A percentile compares a stretch with the other conserved stretches of the same genome.
These are phyloP conservation scores for Metschnikowia baotianmanensis DNA, from an alignment of 805 yeast genomes.

Conservation along the genomic window DNA sequence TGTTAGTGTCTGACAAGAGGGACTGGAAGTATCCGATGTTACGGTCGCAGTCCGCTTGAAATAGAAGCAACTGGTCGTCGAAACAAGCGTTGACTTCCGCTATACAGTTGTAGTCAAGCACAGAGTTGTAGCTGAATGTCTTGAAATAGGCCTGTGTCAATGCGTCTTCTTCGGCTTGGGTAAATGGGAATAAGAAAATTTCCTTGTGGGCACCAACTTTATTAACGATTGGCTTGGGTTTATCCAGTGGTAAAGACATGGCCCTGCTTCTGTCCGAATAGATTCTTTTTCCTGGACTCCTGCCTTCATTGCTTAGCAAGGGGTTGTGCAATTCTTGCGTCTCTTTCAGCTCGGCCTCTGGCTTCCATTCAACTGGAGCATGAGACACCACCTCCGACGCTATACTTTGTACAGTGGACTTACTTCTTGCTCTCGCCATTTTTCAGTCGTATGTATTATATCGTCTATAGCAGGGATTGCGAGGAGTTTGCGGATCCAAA, in stretches of 20 bases:
- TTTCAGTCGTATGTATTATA: not conserved
- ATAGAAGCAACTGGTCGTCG: conserved; percentile 32
- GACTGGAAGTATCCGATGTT: conserved; percentile 21
- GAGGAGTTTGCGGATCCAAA: no score
- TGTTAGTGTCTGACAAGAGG: conserved; percentile 46
- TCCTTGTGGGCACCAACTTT: no score
- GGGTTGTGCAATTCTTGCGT: conserved; percentile 18
- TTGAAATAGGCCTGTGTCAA: conserved; percentile 36
- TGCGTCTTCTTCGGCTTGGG: conserved; percentile 31
- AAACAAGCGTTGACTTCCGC: conserved; percentile 36
- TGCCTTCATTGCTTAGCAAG: conserved; percentile 6
- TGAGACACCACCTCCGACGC: conserved; percentile 51
- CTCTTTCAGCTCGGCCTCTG: conserved; percentile 19
- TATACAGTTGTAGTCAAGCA: conserved; percentile 42
- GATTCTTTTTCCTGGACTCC: not conserved
- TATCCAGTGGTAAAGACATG: not conserved
- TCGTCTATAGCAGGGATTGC: no score
- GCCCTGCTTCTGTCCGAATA: not conserved
- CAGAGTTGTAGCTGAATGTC: conserved; percentile 41
- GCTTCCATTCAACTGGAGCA: conserved; percentile 25
- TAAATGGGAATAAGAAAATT: conserved; percentile 34
- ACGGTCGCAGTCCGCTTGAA: conserved; percentile 29
- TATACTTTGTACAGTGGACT: conserved; percentile 61
- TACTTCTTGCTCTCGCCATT: conserved; percentile 50
- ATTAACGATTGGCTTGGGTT: no score